Evolutionary conservation across 2,329 filamentous ascomycete genomes (phyloP).

Genomic region (Clonostachys sp.): DNA sequence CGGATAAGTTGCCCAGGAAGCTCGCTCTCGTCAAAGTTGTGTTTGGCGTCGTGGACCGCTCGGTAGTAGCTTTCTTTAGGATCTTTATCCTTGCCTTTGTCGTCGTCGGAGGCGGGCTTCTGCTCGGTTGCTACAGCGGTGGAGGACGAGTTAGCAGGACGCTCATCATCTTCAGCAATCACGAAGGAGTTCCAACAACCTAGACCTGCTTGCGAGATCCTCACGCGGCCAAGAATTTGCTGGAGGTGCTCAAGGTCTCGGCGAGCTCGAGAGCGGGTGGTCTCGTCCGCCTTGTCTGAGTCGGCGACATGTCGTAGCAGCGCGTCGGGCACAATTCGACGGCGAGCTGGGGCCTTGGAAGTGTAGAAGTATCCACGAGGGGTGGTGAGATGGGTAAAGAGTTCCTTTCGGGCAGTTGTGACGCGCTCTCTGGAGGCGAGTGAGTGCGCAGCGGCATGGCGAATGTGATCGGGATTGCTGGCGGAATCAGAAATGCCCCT

Average conservation of each 20-base stretch:
- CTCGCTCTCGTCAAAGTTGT: slow-evolving; percentile 22
- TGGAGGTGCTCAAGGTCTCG: slow-evolving; percentile 31
- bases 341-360: slow-evolving; percentile 3
- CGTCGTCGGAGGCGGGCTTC: slow-evolving; percentile 5
- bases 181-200: background rate
- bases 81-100: slow-evolving; percentile 4
- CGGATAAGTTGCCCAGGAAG: slow-evolving; percentile 38
- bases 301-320: slow-evolving; percentile 31
- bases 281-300: slow-evolving; percentile 28
- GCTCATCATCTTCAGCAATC: background rate
- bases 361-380: slow-evolving; percentile 18
- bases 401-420: slow-evolving; percentile 21
- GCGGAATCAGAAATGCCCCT: slow-evolving; percentile 32
- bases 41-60: slow-evolving; percentile 37
- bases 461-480: slow-evolving; percentile 25
- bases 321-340: slow-evolving; percentile 30
- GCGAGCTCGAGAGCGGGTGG: slow-evolving; percentile 26
- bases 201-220: slow-evolving; percentile 13
- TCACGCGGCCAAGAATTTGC: slow-evolving; percentile 16
- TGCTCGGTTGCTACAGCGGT: slow-evolving; percentile 9
- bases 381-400: slow-evolving; percentile 23
- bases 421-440: slow-evolving; percentile 25
- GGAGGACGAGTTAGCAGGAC: background rate
- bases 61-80: slow-evolving; percentile 25
- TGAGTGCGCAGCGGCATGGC: slow-evolving; percentile 25